phyloP scores from a whole-genome alignment of 2,329 filamentous ascomycete genomes.

The Pseudogymnoascus sp. region DNA sequence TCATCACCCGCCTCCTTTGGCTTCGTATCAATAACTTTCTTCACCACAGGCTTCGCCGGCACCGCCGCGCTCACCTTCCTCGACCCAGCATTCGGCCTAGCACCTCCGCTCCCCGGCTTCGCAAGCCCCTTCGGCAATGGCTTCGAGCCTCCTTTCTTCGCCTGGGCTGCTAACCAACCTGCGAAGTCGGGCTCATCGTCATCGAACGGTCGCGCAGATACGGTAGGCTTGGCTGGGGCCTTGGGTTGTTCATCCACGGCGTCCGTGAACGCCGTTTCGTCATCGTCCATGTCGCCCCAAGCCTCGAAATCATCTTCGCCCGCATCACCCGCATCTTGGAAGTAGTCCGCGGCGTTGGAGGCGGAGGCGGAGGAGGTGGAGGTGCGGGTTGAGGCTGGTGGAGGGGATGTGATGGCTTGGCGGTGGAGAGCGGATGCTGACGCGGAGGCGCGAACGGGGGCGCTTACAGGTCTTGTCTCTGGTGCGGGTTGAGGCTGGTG shows the following conservation, averaged over 20 bases:
- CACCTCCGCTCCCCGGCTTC: conserved; percentile 44
- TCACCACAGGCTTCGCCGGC: conserved; percentile 32
- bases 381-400: conserved; percentile 37
- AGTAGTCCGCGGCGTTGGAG: conserved; percentile 41
- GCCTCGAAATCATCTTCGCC: conserved; percentile 58
- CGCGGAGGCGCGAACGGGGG: conserved; percentile 33
- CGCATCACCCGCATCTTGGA: conserved; percentile 49
- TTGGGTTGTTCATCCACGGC: conserved; percentile 19
- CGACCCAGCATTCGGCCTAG: conserved; percentile 29
- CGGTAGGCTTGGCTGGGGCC: conserved; percentile 19
- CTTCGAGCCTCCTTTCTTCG: conserved; percentile 51
- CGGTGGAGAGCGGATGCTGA: conserved; percentile 55
- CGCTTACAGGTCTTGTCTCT: conserved; percentile 31
- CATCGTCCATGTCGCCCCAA: conserved; percentile 63
- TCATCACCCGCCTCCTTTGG: conserved; percentile 52
- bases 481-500: conserved; percentile 37
- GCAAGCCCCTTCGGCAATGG: conserved; percentile 74
- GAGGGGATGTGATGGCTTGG: conserved; percentile 50
- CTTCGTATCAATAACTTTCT: conserved; percentile 64
- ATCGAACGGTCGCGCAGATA: conserved; percentile 53
- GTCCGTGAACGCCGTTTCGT: conserved; percentile 43
- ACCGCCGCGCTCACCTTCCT: conserved; percentile 23
- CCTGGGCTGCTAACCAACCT: conserved; percentile 85
- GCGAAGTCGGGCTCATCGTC: conserved; percentile 94
- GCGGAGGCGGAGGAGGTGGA: conserved; percentile 41